A percentile compares a stretch with the other conserved stretches of the same genome.
Evolutionary conservation across 306 rosid species (phyloP).

Genomic region (Gillenia trifoliata): DNA sequence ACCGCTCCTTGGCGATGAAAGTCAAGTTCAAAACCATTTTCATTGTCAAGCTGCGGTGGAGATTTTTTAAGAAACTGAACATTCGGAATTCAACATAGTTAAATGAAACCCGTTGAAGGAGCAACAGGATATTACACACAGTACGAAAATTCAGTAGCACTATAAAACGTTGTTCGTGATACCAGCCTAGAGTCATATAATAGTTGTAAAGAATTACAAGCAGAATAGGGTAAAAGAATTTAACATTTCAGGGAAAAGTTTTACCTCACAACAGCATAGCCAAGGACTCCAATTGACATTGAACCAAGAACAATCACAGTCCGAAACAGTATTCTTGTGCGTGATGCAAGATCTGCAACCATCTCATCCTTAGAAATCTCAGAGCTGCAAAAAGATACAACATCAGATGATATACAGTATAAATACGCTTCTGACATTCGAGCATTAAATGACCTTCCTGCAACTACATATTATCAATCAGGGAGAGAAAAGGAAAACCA

Average conservation of each 20-base stretch:
- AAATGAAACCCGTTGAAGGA: too few species aligned
- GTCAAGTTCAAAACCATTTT: neutral
- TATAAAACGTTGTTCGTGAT: neutral
- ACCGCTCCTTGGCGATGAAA: neutral
- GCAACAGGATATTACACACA: neutral
- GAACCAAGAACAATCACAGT: conserved; percentile 59
- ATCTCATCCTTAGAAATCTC: conserved; percentile 78
- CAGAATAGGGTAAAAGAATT: neutral
- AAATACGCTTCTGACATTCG: neutral
- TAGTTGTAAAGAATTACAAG: neutral
- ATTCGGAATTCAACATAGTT: too few species aligned
- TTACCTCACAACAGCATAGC: conserved; percentile 68
- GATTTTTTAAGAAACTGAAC: too few species aligned
- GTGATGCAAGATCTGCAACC: conserved; percentile 54
- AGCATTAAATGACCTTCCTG: neutral
- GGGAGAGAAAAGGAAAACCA: neutral
- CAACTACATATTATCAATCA: neutral
- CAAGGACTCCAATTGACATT: conserved; percentile 66
- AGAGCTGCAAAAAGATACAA: conserved; percentile 51
- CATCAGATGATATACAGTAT: neutral
- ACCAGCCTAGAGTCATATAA: neutral
- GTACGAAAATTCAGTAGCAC: neutral
- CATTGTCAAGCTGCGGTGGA: neutral
- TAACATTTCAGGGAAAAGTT: neutral
- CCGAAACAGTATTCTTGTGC: conserved; percentile 53